These are phyloP conservation scores for Kluyveromyces lactis DNA, from an alignment of 805 yeast genomes.

Conservation along the genomic window DNA sequence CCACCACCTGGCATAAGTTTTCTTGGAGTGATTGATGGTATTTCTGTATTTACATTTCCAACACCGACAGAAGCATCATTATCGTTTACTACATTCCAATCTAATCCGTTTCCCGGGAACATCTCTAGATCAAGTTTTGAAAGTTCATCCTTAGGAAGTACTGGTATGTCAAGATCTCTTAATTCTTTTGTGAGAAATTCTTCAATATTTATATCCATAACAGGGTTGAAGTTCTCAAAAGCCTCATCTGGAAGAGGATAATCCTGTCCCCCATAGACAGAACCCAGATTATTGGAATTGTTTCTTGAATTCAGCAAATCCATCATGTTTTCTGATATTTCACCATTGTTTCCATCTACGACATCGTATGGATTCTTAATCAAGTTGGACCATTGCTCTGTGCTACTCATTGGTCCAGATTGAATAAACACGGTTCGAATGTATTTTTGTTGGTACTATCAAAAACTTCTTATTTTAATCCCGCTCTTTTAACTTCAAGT, in stretches of 20 bases:
- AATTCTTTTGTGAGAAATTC: slow-evolving; percentile 49
- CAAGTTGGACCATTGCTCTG: slow-evolving; percentile 5
- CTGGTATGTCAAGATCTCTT: slow-evolving; percentile 56
- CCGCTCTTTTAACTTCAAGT: no score
- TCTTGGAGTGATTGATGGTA: slow-evolving; percentile 4
- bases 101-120: slow-evolving; percentile 3
- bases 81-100: slow-evolving; percentile 6
- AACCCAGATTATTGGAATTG: background rate
- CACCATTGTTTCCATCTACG: background rate
- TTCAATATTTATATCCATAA: slow-evolving; percentile 46
- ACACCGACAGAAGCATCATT: no score
- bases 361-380: slow-evolving; percentile 3
- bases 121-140: slow-evolving; percentile 1
- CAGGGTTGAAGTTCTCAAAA: slow-evolving; percentile 37
- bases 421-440: no score
- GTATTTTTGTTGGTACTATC: no score
- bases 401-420: slow-evolving; percentile 1
- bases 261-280: background rate
- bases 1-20: slow-evolving; percentile 6
- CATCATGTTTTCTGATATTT: background rate
- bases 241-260: slow-evolving; percentile 32
- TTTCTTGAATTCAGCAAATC: background rate
- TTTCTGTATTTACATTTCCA: background rate
- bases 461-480: no score
- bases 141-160: slow-evolving; percentile 16